Base-by-base conservation (phyloP, 164 flowering plant genomes). In the Stephania japonica region DNA sequence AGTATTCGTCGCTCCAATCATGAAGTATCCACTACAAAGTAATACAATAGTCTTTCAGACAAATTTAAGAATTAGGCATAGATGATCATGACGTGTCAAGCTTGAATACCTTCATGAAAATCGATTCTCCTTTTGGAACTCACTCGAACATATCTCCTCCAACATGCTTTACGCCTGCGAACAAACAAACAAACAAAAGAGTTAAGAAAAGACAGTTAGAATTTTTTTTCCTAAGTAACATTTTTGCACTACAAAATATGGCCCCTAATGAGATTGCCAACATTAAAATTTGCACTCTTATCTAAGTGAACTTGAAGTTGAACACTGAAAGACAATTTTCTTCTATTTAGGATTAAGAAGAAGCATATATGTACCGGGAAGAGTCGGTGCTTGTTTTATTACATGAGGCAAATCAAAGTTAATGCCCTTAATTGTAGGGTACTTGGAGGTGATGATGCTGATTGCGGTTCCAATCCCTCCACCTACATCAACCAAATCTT, bases 351-450 rank as follows among this genome's bases (percentile, higher is more conserved):
- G 21, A 11, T 8, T 44, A 16, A 11, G 0, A 47, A 47, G 16
- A 47, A 7, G 16, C 53, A 47, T 11, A 8, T 3, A 1, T 3
- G 10, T 86, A 88, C 95, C 94, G 14, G 91, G 83, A 74, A 80
- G 83, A 26, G 87, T 3, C 4, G 91, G 88, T 19, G 98, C 97
- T 65, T 87, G 89, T 50, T 85, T 80, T 32, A 93, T 84, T 27
- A 91, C 98, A 82, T 93, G 97, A 41, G 92, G 92, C 74, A 93
- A 73, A 65, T 93, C 98, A 69, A 90, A 93, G 81, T 89, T 91
- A 43, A 90, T 89, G 75, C 92, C 98, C 76, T 81, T 86, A 13
- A 90, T 86, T 0, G 84, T 25, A 1, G 95, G 92, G 80, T 90
- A 84, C 71, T 87, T 89, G n/a, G 91, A 78, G 49, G 88, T 67